Conservation (phyloP, 306 rosid species). For the Medicago arabica region DNA sequence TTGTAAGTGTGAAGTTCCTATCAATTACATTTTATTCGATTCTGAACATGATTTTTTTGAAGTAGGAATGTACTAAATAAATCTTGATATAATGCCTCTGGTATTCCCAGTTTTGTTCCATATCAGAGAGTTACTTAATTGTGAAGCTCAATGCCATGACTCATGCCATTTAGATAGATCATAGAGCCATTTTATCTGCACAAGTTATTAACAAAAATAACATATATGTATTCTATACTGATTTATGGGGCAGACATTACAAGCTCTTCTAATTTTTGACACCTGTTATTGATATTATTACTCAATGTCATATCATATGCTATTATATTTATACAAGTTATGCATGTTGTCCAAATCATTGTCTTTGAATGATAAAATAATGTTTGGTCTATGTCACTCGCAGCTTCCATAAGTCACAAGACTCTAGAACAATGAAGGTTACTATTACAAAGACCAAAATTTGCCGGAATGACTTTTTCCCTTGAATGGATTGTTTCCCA, state of each 20-base stretch:
- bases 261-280: conserved; percentile 23
- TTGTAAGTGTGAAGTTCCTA: conserved; percentile 13
- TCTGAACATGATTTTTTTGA: conserved; percentile 16
- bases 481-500: conserved; percentile 42
- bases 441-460: conserved; percentile 31
- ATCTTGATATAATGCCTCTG: conserved; percentile 15
- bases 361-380: conserved; percentile 37
- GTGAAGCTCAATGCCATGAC: not conserved
- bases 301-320: not conserved
- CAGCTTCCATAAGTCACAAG: conserved; percentile 2
- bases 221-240: conserved; percentile 4
- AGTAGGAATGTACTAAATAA: not conserved
- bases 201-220: conserved; percentile 28
- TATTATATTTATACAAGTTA: conserved; percentile 6
- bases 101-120: conserved; percentile 12
- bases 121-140: conserved; percentile 19
- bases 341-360: conserved; percentile 21
- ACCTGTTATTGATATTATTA: conserved; percentile 22
- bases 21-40: conserved; percentile 21
- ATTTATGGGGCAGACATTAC: conserved; percentile 31
- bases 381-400: conserved; percentile 30
- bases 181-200: conserved; percentile 12
- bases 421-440: conserved; percentile 17
- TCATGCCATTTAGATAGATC: conserved; percentile 28
- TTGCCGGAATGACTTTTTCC: conserved; percentile 37